phyloP scores from a whole-genome alignment of 768 basidiomycete species.

The Daedalea quercina region DNA sequence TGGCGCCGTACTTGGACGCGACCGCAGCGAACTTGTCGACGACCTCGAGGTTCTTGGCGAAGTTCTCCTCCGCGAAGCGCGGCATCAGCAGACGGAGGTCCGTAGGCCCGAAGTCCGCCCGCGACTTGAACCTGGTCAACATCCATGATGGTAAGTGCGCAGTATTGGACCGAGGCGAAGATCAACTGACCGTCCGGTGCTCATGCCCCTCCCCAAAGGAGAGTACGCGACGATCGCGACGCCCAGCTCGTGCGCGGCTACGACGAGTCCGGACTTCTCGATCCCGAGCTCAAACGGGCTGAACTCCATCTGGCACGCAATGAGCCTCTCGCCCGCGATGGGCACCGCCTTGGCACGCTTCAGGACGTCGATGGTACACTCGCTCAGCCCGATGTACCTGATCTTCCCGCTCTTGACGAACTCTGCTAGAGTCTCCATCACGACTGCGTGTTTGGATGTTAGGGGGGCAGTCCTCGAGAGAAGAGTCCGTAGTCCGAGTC shows the following conservation, averaged over 20 bases:
- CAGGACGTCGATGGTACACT: slow-evolving; percentile 14
- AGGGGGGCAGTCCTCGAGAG: neutral
- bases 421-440: too few relatives aligned
- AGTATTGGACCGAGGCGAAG: too few relatives aligned
- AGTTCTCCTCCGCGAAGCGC: slow-evolving; percentile 31
- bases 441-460: neutral
- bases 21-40: slow-evolving; percentile 26
- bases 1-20: slow-evolving; percentile 26
- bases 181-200: too few relatives aligned
- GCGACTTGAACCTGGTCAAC: neutral
- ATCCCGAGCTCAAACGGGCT: slow-evolving; percentile 39
- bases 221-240: slow-evolving; percentile 40
- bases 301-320: slow-evolving; percentile 39
- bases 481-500: slow-evolving; percentile 10
- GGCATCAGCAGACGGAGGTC: slow-evolving; percentile 25
- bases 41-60: slow-evolving; percentile 35
- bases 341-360: slow-evolving; percentile 23
- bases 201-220: slow-evolving; percentile 24
- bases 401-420: slow-evolving; percentile 21
- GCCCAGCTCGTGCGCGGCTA: slow-evolving; percentile 36
- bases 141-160: too few relatives aligned
- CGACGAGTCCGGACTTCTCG: slow-evolving; percentile 31
- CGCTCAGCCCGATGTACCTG: slow-evolving; percentile 17
- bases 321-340: slow-evolving; percentile 31
- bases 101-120: slow-evolving; percentile 18